Base-by-base conservation (phyloP, 2,329 filamentous ascomycete genomes). In the Ophiostoma sp. region DNA sequence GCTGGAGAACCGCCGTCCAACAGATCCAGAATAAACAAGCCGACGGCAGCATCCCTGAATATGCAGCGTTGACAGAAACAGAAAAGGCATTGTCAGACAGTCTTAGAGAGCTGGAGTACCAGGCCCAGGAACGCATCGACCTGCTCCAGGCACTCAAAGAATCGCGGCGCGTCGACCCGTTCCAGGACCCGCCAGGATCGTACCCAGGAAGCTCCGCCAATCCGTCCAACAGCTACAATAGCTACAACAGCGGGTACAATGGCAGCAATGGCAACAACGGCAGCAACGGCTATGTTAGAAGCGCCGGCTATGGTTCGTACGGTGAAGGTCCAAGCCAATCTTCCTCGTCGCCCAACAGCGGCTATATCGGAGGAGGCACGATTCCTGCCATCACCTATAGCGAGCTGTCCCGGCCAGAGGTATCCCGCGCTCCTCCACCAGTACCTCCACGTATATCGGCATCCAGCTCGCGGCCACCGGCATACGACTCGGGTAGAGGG, bases 91-190 rank as follows among this genome's bases (percentile, higher is more conserved):
- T 98, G 73, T 88, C 93, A 72, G 92, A 96, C 72, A 97, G 94
- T 68, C 83, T 98, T 74, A 89, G 90, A 74, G 88, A 94, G 78
- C 88, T 98, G 79, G 94, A 98, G 80, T 81, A 95, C 75, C 95
- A 98, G 82, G 98, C 95, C 82, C 95, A 96, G 81, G 95, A 98
- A 82, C 89, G 95, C 68, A 93, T 98, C 69, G 94, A 97, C 80
- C 85, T 98, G 45, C 86, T 98, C 7, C 92, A 96, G 79, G 92
- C 95, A 7, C 84, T 98, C 73, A 89, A 91, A 75, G 85, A 92
- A 76, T 91, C 89, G n/a, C 84, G 89, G 73, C 81, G 85, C 74
- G 87, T 85, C 22, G 80, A 82, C 55, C 74, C 79, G 1, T 70
- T 75, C 25, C 75, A 79, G 28, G 71, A 75, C 11, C 71, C 71